These are phyloP conservation scores for Aureobasidium namibiae DNA, from an alignment of 2,329 filamentous ascomycete species.

Conservation along the genomic window DNA sequence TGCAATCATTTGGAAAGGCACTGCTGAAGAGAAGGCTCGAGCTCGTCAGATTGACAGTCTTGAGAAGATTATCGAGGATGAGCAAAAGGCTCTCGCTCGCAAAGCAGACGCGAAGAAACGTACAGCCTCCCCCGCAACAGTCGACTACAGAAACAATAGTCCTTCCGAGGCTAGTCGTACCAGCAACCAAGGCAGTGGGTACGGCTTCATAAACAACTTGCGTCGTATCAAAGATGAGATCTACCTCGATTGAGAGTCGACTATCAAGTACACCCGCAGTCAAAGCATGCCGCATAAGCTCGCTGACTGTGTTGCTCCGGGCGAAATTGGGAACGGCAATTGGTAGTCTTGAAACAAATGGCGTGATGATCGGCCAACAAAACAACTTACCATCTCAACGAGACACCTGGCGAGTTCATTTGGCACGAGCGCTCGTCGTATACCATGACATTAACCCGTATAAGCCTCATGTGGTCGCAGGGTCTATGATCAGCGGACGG, in stretches of 20 bases:
- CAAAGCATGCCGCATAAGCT: background rate
- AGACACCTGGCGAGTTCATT: background rate
- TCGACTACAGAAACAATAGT: constrained; percentile 24
- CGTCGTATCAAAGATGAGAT: constrained; percentile 47
- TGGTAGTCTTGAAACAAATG: background rate
- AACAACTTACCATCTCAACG: background rate
- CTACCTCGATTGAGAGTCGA: constrained; percentile 36
- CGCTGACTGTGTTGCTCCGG: background rate
- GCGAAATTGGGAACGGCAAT: no score
- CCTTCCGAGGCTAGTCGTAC: constrained; percentile 15
- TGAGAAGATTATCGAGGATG: constrained; percentile 74
- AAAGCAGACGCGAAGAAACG: constrained; percentile 16
- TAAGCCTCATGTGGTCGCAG: no score
- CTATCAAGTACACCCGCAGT: background rate
- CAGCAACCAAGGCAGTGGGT: constrained; percentile 33
- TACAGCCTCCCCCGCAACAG: constrained; percentile 16
- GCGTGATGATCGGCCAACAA: background rate
- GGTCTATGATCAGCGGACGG: background rate
- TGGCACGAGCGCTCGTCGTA: background rate
- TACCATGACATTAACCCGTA: background rate
- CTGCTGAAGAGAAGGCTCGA: constrained; percentile 83
- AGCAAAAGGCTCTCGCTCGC: constrained; percentile 38
- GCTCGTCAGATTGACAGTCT: constrained; percentile 73
- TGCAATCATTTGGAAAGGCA: constrained; percentile 84
- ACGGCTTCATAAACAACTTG: constrained; percentile 45